These are phyloP conservation scores for Urtica urens DNA, from an alignment of 306 rosid genomes.

Conservation along the genomic window DNA sequence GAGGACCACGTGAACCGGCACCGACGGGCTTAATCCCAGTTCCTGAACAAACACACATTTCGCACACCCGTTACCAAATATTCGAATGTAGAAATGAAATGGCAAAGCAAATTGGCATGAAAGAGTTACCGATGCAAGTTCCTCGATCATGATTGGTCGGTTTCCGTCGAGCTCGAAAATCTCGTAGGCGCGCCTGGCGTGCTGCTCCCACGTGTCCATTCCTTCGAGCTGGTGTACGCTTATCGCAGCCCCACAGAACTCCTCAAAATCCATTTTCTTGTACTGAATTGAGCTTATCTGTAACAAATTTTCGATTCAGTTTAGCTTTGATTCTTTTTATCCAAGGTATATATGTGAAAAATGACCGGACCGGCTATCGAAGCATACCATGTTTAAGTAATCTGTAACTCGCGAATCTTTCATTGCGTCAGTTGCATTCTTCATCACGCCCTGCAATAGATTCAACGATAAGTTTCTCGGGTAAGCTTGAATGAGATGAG, in stretches of 20 bases:
- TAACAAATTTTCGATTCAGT: conserved; percentile 15
- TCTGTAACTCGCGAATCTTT: conserved; percentile 64
- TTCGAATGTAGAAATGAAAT: too few species aligned
- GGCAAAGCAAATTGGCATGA: too few species aligned
- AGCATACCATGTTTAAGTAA: conserved; percentile 53
- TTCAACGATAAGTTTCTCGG: conserved; percentile 8
- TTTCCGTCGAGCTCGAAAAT: conserved; percentile 85
- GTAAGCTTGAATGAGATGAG: conserved; percentile 13
- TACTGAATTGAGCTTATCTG: conserved; percentile 76
- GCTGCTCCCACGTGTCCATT: conserved; percentile 69
- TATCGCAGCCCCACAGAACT: conserved; percentile 74
- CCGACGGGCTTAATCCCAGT: conserved; percentile 71
- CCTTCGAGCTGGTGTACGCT: conserved; percentile 86
- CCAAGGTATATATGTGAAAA: conserved; percentile 1
- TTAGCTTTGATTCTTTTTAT: conserved; percentile 2
- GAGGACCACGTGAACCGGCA: conserved; percentile 78
- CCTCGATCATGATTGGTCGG: conserved; percentile 79
- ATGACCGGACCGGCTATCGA: not conserved
- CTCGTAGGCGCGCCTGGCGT: conserved; percentile 74
- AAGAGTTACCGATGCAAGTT: conserved; percentile 63
- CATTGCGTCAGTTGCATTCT: conserved; percentile 59
- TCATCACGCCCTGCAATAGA: conserved; percentile 65
- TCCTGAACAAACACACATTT: conserved; percentile 58
- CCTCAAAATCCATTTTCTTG: conserved; percentile 75
- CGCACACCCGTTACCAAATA: too few species aligned